Base-by-base conservation (phyloP, 2,329 filamentous ascomycete genomes). In the Aspergillus candidus region DNA sequence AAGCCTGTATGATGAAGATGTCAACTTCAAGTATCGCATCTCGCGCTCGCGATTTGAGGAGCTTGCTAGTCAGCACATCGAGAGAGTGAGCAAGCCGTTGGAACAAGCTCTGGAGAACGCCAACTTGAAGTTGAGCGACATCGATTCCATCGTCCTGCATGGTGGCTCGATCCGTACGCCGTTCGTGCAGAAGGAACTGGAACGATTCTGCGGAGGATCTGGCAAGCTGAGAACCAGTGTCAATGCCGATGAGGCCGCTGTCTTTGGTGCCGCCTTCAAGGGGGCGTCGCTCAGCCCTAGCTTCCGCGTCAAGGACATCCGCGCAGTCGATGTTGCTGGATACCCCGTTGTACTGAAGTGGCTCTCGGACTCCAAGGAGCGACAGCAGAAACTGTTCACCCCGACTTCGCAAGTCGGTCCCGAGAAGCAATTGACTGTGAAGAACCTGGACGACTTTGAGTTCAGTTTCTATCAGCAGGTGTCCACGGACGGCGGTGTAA, bases 291-390 rank as follows among this genome's bases (percentile, higher is more conserved):
- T 98, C 46, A 96, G 88, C 69, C 89, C 91, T 33, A 91, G 86
- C 64, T 98, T 98, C 81, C 84, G 89, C 49, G 93, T 98, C 62
- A 98, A 97, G 76, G 93, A 97, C 62, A 98, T 98, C 53, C 79
- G 86, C 47, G 80, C 86, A 40, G 77, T 74, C n/a, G 93, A 98
- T 57, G 80, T 78, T 15, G 79, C 86, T 34, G 76, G 76, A 35
- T 96, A 93, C 63, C 73, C 82, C 2, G 78, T 85, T 22, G 82
- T 82, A 44, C 78, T 95, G 57, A 86, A 84, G 65, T 95, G 88
- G 79, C 79, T 73, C 32, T 75, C 79, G 45, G 81, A 85, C 50
- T 77, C 79, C 33, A 86, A 91, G 71, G 73, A 80, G 40, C 80
- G 83, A 59, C 80, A 83, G 56, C 88, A 95, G 71, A 85, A 86